A percentile compares a stretch with the other conserved stretches of the same genome.
These are phyloP conservation scores for Bonia amplexicaulis DNA, from an alignment of 176 grass and related monocot species.

Conservation along the genomic window DNA sequence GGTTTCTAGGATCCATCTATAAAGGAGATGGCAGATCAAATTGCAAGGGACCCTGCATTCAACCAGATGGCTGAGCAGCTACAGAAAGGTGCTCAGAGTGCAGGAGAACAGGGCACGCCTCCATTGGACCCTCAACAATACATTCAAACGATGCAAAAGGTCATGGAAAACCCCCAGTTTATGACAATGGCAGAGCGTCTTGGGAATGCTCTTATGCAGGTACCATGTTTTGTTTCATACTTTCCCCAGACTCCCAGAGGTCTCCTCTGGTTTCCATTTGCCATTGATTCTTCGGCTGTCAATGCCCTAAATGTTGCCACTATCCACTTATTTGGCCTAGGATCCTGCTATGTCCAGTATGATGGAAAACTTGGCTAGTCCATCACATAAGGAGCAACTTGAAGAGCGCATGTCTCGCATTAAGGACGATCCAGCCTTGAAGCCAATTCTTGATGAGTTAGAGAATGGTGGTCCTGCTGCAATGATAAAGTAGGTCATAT, in stretches of 20 bases:
- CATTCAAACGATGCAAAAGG: constrained; percentile 87
- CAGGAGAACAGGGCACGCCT: constrained; percentile 65
- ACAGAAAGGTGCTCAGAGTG: constrained; percentile 57
- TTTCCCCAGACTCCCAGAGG: neutral
- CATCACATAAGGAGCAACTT: constrained; percentile 77
- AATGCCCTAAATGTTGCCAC: neutral
- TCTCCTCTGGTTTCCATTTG: neutral
- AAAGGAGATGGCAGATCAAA: constrained; percentile 94
- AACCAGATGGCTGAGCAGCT: constrained; percentile 91
- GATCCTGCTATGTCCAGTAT: constrained; percentile 86
- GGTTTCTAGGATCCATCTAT: constrained; percentile 77
- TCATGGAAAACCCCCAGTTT: constrained; percentile 92
- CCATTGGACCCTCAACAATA: constrained; percentile 73
- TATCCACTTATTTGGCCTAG: constrained; percentile 34
- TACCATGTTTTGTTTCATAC: constrained; percentile 12
- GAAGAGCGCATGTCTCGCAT: constrained; percentile 81
- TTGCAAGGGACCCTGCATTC: constrained; percentile 76
- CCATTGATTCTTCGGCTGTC: neutral
- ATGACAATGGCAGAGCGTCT: constrained; percentile 85
- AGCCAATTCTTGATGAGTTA: constrained; percentile 88
- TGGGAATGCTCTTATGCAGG: constrained; percentile 90
- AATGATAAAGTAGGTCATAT: constrained; percentile 86
- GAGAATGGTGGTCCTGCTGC: constrained; percentile 83
- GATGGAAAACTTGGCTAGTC: constrained; percentile 72
- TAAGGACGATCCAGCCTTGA: constrained; percentile 83